phyloP scores from a whole-genome alignment of 2,329 filamentous ascomycete genomes.

The Colletotrichum cuscutae region DNA sequence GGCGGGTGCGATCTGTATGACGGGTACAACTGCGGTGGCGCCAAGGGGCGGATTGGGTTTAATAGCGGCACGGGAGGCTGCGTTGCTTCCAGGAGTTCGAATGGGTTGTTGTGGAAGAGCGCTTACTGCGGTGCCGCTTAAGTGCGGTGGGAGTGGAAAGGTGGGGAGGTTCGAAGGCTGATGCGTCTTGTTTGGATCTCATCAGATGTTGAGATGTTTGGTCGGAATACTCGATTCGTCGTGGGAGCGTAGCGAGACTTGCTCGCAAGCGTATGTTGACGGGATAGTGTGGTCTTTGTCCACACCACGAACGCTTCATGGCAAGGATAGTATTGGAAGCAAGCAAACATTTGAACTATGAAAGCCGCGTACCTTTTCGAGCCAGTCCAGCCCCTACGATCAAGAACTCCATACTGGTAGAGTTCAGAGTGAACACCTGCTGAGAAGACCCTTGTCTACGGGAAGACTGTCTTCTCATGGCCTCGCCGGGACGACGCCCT shows the following conservation, averaged over 20 bases:
- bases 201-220: background rate
- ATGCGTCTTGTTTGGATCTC: background rate
- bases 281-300: no score
- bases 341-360: background rate
- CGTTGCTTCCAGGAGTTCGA: slow-evolving; percentile 4
- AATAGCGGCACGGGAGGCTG: background rate
- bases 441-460: background rate
- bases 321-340: background rate
- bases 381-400: background rate
- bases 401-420: background rate
- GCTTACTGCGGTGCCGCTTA: background rate
- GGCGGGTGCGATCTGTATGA: slow-evolving; percentile 6
- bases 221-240: no score
- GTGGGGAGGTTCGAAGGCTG: fast-evolving
- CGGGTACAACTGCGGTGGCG: slow-evolving; percentile 11
- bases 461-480: background rate
- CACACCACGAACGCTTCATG: background rate
- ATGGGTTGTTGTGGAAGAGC: slow-evolving; percentile 18
- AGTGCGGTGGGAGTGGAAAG: background rate
- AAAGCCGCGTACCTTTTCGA: background rate
- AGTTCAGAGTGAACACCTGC: background rate
- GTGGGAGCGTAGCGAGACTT: background rate
- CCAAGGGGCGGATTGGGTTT: background rate
- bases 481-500: background rate
- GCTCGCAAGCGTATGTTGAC: background rate